Percentiles rank a stretch among this genome's conserved stretches.
phyloP scores from a whole-genome alignment of 495 filamentous ascomycete species.

The Neurospora sp. region DNA sequence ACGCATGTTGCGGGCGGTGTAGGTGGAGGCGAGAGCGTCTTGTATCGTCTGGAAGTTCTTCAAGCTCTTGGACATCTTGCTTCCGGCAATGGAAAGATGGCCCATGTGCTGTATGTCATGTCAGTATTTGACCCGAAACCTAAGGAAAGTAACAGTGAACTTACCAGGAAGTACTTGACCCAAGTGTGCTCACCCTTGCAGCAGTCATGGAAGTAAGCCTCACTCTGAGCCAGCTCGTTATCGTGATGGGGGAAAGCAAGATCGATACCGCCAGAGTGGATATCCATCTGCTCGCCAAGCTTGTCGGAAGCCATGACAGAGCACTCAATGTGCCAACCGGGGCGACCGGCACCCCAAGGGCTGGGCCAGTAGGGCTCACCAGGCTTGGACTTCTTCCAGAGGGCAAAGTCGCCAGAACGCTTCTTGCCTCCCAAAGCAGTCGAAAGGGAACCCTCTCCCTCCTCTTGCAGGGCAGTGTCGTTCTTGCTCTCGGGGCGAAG shows the following conservation, averaged over 20 bases:
- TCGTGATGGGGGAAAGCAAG: slow-evolving; percentile 94
- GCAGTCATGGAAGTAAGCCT: slow-evolving; percentile 64
- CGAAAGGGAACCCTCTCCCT: slow-evolving; percentile 80
- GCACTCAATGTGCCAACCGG: slow-evolving; percentile 98
- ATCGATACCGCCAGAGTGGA: slow-evolving; percentile 91
- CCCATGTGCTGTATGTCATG: slow-evolving; percentile 58
- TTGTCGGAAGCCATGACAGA: slow-evolving; percentile 88
- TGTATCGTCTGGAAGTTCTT: slow-evolving; percentile 98
- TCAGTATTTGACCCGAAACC: background rate
- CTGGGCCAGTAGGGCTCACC: slow-evolving; percentile 88
- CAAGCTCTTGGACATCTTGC: slow-evolving; percentile 89
- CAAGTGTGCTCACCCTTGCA: slow-evolving; percentile 54
- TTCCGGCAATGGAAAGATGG: slow-evolving; percentile 78
- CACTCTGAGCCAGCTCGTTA: slow-evolving; percentile 89
- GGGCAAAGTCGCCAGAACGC: slow-evolving; percentile 71
- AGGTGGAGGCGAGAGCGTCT: slow-evolving; percentile 64
- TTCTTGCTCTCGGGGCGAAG: slow-evolving; percentile 81
- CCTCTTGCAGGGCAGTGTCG: slow-evolving; percentile 70
- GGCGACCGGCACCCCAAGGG: slow-evolving; percentile 77
- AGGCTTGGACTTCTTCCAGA: slow-evolving; percentile 89
- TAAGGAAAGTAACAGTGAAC: background rate
- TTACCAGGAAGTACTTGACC: slow-evolving; percentile 81
- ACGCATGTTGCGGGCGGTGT: slow-evolving; percentile 70
- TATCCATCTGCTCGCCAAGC: slow-evolving; percentile 74
- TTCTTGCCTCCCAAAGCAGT: slow-evolving; percentile 59